Evolutionary conservation across 352 stramenopile species (phyloP).

Genomic region (Phytophthora chlamydospora): DNA sequence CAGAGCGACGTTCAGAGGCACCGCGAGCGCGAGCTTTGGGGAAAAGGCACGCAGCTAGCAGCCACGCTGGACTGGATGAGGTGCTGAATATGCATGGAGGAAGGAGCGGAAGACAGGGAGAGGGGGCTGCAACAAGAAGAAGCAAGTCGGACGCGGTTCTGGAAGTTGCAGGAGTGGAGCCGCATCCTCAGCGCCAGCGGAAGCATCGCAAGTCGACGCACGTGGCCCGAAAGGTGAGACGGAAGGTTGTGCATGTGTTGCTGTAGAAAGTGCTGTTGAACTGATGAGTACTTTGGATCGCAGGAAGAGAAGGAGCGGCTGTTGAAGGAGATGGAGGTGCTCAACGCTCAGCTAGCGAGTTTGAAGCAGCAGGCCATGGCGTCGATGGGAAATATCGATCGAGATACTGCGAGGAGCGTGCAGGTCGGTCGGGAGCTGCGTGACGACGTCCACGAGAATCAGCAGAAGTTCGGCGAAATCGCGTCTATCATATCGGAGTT

Average conservation of each 20-base stretch:
- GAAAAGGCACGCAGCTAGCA: slow-evolving; percentile 23
- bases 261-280: not conserved
- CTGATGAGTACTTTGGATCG: not conserved
- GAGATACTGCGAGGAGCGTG: slow-evolving; percentile 13
- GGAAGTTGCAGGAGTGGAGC: not conserved
- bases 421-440: slow-evolving; percentile 27
- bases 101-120: not conserved
- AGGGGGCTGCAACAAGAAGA: not conserved
- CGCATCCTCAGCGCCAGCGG: slow-evolving; percentile 7
- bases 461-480: slow-evolving; percentile 33
- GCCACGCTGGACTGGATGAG: slow-evolving; percentile 13
- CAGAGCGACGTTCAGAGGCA: not conserved
- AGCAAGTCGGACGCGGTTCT: not conserved
- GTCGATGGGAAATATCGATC: slow-evolving; percentile 17
- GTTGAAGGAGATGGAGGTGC: slow-evolving; percentile 27
- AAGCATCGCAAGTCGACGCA: slow-evolving; percentile 38
- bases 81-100: slow-evolving; percentile 2
- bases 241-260: not conserved
- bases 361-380: slow-evolving; percentile 36
- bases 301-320: slow-evolving; percentile 45
- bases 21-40: not conserved
- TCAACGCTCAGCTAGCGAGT: slow-evolving; percentile 31
- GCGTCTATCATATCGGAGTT: slow-evolving; percentile 43
- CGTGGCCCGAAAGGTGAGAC: slow-evolving; percentile 23
- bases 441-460: slow-evolving; percentile 34